Evolutionary conservation across 2,329 filamentous ascomycete genomes (phyloP).

Genomic region (Didymosphaeria variabile): DNA sequence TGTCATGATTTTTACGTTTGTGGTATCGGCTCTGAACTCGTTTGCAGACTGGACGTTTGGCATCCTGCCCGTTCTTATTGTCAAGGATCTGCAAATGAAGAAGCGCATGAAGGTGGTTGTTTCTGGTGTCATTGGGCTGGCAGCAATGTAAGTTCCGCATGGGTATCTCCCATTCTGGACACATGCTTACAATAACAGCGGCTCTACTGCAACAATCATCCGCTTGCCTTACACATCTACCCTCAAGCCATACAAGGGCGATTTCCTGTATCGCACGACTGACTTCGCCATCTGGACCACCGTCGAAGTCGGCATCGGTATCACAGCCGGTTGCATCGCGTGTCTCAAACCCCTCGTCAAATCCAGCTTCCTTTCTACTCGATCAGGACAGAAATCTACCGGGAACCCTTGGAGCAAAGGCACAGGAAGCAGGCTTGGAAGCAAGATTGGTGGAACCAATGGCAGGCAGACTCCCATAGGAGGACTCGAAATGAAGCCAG

Average conservation of each 20-base stretch:
- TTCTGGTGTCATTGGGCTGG: conserved; percentile 61
- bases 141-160: conserved; percentile 45
- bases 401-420: conserved; percentile 1
- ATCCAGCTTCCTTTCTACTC: conserved; percentile 12
- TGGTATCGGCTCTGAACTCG: conserved; percentile 37
- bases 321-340: conserved; percentile 60
- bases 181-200: conserved; percentile 29
- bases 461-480: conserved; percentile 11
- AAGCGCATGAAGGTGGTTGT: conserved; percentile 61
- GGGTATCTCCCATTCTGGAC: neutral
- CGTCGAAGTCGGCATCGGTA: conserved; percentile 49
- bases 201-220: conserved; percentile 51
- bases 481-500: conserved; percentile 29
- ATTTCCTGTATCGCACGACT: conserved; percentile 42
- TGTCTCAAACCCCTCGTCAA: conserved; percentile 60
- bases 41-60: conserved; percentile 43
- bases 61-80: conserved; percentile 56
- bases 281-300: conserved; percentile 48
- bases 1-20: conserved; percentile 62
- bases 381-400: conserved; percentile 4
- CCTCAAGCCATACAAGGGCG: conserved; percentile 37
- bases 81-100: conserved; percentile 66
- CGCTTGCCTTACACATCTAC: conserved; percentile 39
- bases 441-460: conserved; percentile 1
- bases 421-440: conserved; percentile 12